Percentiles rank a stretch among this genome's conserved stretches.
Conservation (phyloP, 1,139 yeast genomes). For the Fermentozyma sake region DNA sequence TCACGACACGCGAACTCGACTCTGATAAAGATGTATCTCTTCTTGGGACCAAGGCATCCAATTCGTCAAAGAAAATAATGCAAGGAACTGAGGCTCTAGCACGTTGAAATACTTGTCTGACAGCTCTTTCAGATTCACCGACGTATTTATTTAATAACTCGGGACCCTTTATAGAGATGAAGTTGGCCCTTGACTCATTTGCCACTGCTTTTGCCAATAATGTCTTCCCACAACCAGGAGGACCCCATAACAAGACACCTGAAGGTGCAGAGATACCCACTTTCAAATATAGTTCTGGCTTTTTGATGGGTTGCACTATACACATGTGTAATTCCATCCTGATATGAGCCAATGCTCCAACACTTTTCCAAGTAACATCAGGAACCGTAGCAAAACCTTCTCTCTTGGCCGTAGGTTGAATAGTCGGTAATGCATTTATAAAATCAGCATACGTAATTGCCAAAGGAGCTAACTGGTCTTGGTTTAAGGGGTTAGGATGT, state of each 20-base stretch:
- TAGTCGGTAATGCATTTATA: conserved; percentile 77
- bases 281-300: conserved; percentile 83
- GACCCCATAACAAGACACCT: conserved; percentile 98
- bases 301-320: conserved; percentile 90
- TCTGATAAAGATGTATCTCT: conserved; percentile 87
- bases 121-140: conserved; percentile 94
- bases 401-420: conserved; percentile 96
- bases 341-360: conserved; percentile 79
- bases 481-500: conserved; percentile 77
- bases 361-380: conserved; percentile 92
- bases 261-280: conserved; percentile 97
- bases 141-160: conserved; percentile 91
- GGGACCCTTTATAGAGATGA: conserved; percentile 93
- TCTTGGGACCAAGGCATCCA: conserved; percentile 93
- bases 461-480: conserved; percentile 69
- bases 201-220: conserved; percentile 96
- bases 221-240: conserved; percentile 99
- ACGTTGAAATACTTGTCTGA: conserved; percentile 88
- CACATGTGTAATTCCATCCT: conserved; percentile 95
- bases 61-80: conserved; percentile 91
- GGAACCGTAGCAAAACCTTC: conserved; percentile 99
- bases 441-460: conserved; percentile 79
- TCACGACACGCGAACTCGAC: conserved; percentile 90
- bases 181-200: conserved; percentile 92
- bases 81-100: conserved; percentile 96